phyloP scores from a whole-genome alignment of 2,329 filamentous ascomycete genomes.

The Neoscytalidium dimidiatum region DNA sequence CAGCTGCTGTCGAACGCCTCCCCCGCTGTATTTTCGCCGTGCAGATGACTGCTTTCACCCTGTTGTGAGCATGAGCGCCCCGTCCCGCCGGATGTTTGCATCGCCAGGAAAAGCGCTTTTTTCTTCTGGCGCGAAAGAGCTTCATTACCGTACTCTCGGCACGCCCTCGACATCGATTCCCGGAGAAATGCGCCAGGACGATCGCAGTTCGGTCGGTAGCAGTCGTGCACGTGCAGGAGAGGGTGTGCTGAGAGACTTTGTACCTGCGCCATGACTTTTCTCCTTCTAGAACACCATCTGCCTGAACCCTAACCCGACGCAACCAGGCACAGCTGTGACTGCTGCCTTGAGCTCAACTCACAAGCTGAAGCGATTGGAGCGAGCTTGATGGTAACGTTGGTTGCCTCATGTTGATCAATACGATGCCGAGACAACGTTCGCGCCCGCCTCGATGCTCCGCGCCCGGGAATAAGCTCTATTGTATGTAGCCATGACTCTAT shows the following conservation, averaged over 20 bases:
- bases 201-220: not conserved
- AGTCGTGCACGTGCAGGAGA: not conserved
- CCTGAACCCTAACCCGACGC: not conserved
- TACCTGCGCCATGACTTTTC: not conserved
- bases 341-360: too few species aligned
- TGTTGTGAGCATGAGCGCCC: too few species aligned
- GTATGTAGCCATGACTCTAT: constrained; percentile 5
- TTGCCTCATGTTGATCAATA: not conserved
- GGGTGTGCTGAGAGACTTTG: not conserved
- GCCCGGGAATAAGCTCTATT: constrained; percentile 4
- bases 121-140: too few species aligned
- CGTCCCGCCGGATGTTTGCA: not conserved
- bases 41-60: not conserved
- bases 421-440: not conserved
- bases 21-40: not conserved
- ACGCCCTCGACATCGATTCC: too few species aligned
- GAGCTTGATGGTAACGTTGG: not conserved
- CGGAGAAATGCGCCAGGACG: not conserved
- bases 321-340: not conserved
- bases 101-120: not conserved
- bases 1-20: not conserved
- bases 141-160: too few species aligned
- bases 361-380: too few species aligned
- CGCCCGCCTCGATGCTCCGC: not conserved
- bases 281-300: not conserved